These are phyloP conservation scores for Closterium sp. DNA, from an alignment of 139 green algal genomes.

Conservation along the genomic window DNA sequence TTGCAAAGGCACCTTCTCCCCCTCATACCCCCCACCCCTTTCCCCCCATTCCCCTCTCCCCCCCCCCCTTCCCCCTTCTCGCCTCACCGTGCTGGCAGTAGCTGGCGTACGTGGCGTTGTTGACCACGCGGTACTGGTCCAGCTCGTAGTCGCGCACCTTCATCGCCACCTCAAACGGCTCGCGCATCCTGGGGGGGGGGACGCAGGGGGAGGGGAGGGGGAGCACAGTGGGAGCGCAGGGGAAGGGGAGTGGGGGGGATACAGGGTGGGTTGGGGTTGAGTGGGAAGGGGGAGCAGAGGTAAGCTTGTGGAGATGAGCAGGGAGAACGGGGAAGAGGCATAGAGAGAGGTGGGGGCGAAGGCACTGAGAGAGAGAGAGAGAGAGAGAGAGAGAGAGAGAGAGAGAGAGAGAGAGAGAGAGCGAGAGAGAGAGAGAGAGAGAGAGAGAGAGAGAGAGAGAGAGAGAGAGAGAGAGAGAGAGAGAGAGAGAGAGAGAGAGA, in stretches of 20 bases:
- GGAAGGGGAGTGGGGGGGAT: not conserved
- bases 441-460: too few relatives aligned
- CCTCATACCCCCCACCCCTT: not conserved
- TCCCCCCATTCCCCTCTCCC: too few relatives aligned
- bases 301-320: not conserved
- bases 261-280: not conserved
- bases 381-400: too few relatives aligned
- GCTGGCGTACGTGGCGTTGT: constrained; percentile 58
- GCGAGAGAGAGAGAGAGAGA: too few relatives aligned
- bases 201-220: not conserved
- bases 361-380: too few relatives aligned
- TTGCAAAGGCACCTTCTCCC: too few relatives aligned
- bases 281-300: not conserved
- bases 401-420: not conserved
- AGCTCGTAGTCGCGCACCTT: constrained; percentile 58
- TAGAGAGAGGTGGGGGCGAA: not conserved
- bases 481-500: too few relatives aligned
- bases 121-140: constrained; percentile 57
- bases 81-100: constrained; percentile 58
- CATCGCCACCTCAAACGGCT: constrained; percentile 34
- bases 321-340: not conserved
- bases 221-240: too few relatives aligned
- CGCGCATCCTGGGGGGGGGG: not conserved
- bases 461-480: too few relatives aligned
- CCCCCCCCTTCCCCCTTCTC: too few relatives aligned